Evolutionary conservation across 192 early-diverging fungal species (phyloP).

Genomic region (Phlyctochytrium planicorne): DNA sequence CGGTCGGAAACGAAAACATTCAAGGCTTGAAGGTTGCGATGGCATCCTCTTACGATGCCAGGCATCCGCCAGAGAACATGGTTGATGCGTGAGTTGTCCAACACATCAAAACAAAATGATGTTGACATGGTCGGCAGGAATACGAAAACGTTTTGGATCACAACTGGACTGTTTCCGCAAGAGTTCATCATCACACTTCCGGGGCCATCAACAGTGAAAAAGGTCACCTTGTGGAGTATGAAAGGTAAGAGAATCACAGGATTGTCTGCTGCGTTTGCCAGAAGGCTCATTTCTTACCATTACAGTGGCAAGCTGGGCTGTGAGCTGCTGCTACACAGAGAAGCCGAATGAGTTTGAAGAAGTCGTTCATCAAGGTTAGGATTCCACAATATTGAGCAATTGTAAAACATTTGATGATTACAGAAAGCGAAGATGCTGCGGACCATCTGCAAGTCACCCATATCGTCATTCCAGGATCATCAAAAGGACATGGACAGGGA

Average conservation of each 20-base stretch:
- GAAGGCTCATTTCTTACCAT: not conserved
- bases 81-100: conserved; percentile 21
- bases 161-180: conserved; percentile 42
- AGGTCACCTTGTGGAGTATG: conserved; percentile 28
- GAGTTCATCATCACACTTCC: conserved; percentile 31
- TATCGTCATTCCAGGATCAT: conserved; percentile 9
- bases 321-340: conserved; percentile 5
- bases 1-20: conserved; percentile 22
- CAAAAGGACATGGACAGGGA: conserved; percentile 1
- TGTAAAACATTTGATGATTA: not conserved
- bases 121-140: conserved; percentile 10
- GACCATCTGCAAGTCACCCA: conserved; percentile 23
- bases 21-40: conserved; percentile 17
- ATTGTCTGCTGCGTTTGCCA: too few relatives aligned
- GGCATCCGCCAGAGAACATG: conserved; percentile 23
- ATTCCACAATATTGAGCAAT: not conserved
- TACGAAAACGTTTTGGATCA: conserved; percentile 37
- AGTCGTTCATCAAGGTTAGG: conserved; percentile 18
- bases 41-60: conserved; percentile 17
- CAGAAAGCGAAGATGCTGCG: conserved; percentile 22
- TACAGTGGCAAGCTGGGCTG: conserved; percentile 25
- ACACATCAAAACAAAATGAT: not conserved
- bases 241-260: conserved; percentile 13
- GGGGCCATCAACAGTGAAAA: conserved; percentile 2
- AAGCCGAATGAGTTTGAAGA: conserved; percentile 26